A percentile compares a stretch with the other conserved stretches of the same genome.
Evolutionary conservation across 208 protist species (phyloP).

Genomic region (Leishmania arabica): DNA sequence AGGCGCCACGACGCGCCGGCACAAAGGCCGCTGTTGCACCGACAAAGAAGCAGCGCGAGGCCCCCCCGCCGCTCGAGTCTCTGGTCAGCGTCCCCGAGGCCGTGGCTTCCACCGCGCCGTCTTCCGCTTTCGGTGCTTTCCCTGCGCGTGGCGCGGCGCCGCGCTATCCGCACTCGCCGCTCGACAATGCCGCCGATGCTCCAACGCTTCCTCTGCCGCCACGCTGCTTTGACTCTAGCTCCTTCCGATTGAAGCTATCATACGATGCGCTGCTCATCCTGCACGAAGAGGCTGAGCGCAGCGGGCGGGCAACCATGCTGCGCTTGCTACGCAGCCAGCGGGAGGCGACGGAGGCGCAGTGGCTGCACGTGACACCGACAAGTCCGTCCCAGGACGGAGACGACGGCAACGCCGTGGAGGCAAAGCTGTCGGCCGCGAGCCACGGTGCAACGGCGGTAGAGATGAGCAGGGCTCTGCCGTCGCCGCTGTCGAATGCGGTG

Average conservation of each 20-base stretch:
- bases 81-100: not conserved
- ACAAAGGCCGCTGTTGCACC: not conserved
- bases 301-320: slow-evolving; percentile 15
- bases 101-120: not conserved
- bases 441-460: not conserved
- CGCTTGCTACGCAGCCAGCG: slow-evolving; percentile 19
- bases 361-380: slow-evolving; percentile 4
- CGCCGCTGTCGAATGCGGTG: not conserved
- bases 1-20: too few species aligned
- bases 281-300: slow-evolving; percentile 30
- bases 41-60: not conserved
- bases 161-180: not conserved
- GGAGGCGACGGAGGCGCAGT: slow-evolving; percentile 16
- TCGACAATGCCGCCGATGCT: slow-evolving; percentile 1
- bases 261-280: slow-evolving; percentile 57
- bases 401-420: not conserved
- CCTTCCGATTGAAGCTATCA: slow-evolving; percentile 67
- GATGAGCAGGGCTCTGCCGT: not conserved
- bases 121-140: not conserved
- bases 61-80: not conserved
- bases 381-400: not conserved
- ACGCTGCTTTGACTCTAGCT: slow-evolving; percentile 64
- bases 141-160: not conserved
- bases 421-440: not conserved
- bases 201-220: slow-evolving; percentile 7